Percentiles rank a stretch among this genome's conserved stretches.
Evolutionary conservation across 1,284 basidiomycete species (phyloP).

Genomic region (Rhizoctonia solani): DNA sequence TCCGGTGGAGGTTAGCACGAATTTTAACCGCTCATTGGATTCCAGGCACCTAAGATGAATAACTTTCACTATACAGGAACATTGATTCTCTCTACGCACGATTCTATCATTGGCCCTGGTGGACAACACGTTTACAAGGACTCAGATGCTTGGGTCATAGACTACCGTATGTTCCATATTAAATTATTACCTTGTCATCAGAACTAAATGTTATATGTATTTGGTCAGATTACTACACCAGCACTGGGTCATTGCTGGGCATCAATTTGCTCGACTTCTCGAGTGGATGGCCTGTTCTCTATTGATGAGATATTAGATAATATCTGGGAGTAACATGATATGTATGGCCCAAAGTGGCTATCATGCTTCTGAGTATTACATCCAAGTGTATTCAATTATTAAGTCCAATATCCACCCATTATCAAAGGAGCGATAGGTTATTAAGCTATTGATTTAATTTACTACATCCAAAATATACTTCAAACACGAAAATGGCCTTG

Average conservation of each 20-base stretch:
- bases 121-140: slow-evolving; percentile 51
- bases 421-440: no score
- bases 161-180: slow-evolving; percentile 49
- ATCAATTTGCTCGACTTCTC: slow-evolving; percentile 39
- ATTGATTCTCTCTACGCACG: slow-evolving; percentile 54
- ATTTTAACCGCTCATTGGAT: not conserved
- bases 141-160: slow-evolving; percentile 48
- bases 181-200: not conserved
- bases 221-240: slow-evolving; percentile 56
- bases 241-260: slow-evolving; percentile 42
- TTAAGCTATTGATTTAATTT: no score
- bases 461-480: no score
- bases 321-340: no score
- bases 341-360: no score
- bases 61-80: not conserved
- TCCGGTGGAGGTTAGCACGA: slow-evolving; percentile 50
- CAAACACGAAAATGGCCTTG: no score
- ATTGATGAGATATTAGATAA: no score
- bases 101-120: slow-evolving; percentile 55
- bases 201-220: not conserved
- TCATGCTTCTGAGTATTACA: no score
- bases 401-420: no score
- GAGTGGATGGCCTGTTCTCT: slow-evolving; percentile 38
- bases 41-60: not conserved
- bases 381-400: no score